These are phyloP conservation scores for baker's yeast (Saccharomyces cerevisiae) DNA, from an alignment of 805 yeast species.

Conservation along the genomic window DNA sequence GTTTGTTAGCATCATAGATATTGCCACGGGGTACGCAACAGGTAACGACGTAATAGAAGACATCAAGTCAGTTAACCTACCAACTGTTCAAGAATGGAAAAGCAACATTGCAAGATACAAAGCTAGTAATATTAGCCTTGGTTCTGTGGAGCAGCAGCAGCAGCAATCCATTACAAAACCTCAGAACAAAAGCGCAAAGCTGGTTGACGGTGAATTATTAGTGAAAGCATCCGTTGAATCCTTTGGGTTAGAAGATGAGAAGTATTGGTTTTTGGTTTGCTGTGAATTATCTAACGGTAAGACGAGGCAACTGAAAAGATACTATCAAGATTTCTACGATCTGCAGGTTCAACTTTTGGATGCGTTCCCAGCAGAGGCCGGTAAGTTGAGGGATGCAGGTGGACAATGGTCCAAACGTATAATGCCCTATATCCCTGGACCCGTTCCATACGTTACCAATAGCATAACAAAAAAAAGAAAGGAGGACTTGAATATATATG, in stretches of 20 bases:
- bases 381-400: conserved; percentile 40
- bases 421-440: conserved; percentile 94
- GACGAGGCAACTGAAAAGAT: conserved; percentile 67
- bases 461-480: conserved; percentile 48
- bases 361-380: conserved; percentile 86
- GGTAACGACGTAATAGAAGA: conserved; percentile 47
- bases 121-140: conserved; percentile 76
- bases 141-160: conserved; percentile 39
- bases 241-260: conserved; percentile 71
- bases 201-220: conserved; percentile 16
- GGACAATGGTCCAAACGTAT: conserved; percentile 67
- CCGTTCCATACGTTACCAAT: conserved; percentile 84
- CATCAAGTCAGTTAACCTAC: conserved; percentile 61
- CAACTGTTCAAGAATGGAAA: conserved; percentile 96
- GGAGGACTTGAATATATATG: conserved; percentile 48
- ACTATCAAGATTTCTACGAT: conserved; percentile 92
- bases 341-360: conserved; percentile 78
- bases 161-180: conserved; percentile 4
- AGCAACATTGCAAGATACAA: conserved; percentile 82
- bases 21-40: conserved; percentile 53
- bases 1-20: conserved; percentile 78
- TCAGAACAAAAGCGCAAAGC: conserved; percentile 3
- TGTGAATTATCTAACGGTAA: conserved; percentile 64
- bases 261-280: conserved; percentile 78
- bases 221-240: conserved; percentile 63